Evolutionary conservation across 257 asterid species (phyloP).

Genomic region (Thymus quinquecostatus): DNA sequence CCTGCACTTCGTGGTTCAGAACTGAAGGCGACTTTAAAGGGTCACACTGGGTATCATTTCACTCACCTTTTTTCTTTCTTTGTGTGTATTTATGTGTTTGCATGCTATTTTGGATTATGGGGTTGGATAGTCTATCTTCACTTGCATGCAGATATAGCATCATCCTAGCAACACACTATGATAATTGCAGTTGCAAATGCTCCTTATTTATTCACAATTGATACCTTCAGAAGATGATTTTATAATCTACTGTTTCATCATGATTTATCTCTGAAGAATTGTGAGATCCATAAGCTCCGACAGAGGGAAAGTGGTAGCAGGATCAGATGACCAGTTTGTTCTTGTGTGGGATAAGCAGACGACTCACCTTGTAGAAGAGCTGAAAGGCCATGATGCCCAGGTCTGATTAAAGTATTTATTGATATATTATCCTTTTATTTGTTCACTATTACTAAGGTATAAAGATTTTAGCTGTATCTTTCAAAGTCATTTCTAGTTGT

Average conservation of each 20-base stretch:
- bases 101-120: conserved; percentile 12
- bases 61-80: conserved; percentile 5
- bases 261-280: conserved; percentile 54
- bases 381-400: conserved; percentile 91
- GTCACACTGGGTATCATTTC: conserved; percentile 72
- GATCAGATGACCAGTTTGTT: conserved; percentile 95
- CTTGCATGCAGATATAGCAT: neutral
- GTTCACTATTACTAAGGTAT: neutral
- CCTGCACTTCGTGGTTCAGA: conserved; percentile 92
- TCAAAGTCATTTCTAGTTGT: neutral
- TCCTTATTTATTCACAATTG: neutral
- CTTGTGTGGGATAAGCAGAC: conserved; percentile 99
- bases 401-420: conserved; percentile 39
- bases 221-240: conserved; percentile 29
- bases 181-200: conserved; percentile 2
- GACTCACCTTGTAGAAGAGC: conserved; percentile 87
- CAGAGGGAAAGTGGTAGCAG: conserved; percentile 91
- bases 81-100: conserved; percentile 1
- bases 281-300: conserved; percentile 96
- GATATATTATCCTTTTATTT: neutral
- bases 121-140: conserved; percentile 19
- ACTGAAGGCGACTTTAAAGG: conserved; percentile 85
- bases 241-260: conserved; percentile 19
- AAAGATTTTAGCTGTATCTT: neutral
- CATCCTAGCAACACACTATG: neutral